Base-by-base conservation (phyloP, 2,329 filamentous ascomycete genomes). In the Penicillium sp. region DNA sequence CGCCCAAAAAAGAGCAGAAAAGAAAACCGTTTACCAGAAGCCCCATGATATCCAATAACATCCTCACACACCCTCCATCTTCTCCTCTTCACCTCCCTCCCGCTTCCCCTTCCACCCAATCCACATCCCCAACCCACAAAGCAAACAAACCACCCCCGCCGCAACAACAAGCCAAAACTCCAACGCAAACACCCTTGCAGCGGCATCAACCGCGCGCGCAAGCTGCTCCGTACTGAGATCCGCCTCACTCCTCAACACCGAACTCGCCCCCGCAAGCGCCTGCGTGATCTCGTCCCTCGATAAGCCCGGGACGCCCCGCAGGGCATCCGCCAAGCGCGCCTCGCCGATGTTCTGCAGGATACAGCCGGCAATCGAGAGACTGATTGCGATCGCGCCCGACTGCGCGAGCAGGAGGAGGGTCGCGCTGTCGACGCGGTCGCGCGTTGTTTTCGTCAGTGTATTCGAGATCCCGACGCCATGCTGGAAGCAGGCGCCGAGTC, bases 331-430 rank as follows among this genome's bases (percentile, higher is more conserved):
- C 23, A 62, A 19, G 5, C 58, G n/a, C 1, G 30, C 2, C 15
- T 51, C 50, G 0, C 60, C 60, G 9, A 62, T 35, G 15, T 62
- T 62, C 46, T 59, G 56, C 8, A 62, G 56, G 4, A 62, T 59
- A 1, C 50, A 56, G 1, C 60, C 60, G 1, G 56, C 60, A 7
- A 56, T 21, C 1, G 60, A 44, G 2, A 62, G 50, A 6, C 23
- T 35, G 4, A 59, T 52, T 7, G 56, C 41, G 21, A 62, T 59
- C 1, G 49, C 35, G 17, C 60, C 60, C 45, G 51, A 29, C 46
- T 62, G 60, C 5, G 56, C 51, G 35, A 62, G 49, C 5, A 50
- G 55, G 21, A 59, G 56, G 11, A 62, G 1, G 1, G 51, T 47
- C 0, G 55, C 56, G 23, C 60, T 59, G 6, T 62, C 60, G 0